Percentiles rank a stretch among this genome's conserved stretches.
These are phyloP conservation scores for Mycena albidolilacea DNA, from an alignment of 768 basidiomycete species.

Conservation along the genomic window DNA sequence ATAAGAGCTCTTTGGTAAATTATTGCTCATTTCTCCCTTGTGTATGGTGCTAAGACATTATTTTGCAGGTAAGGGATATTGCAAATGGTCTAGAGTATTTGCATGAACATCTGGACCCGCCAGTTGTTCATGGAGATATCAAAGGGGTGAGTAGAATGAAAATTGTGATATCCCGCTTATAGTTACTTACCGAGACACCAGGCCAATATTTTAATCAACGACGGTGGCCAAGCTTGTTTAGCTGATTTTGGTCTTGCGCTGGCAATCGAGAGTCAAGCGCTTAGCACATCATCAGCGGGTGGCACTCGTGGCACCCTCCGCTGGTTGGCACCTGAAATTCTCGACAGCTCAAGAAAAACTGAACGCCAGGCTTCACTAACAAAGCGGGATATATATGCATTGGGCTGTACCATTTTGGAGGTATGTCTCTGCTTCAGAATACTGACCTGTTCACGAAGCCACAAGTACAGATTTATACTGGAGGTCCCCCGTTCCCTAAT, in stretches of 20 bases:
- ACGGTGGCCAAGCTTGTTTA: neutral
- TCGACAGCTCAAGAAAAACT: conserved; percentile 21
- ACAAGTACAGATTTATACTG: neutral
- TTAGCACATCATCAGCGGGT: conserved; percentile 19
- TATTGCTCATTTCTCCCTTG: conserved; percentile 2
- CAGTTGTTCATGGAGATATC: conserved; percentile 23
- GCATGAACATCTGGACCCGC: conserved; percentile 22
- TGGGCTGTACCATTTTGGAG: conserved; percentile 12
- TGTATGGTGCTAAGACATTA: conserved; percentile 10
- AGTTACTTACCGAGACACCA: conserved; percentile 6
- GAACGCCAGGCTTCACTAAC: conserved; percentile 22
- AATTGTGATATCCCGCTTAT: conserved; percentile 4
- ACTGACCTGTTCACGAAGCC: neutral
- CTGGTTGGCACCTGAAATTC: conserved; percentile 25
- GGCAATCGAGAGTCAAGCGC: conserved; percentile 20
- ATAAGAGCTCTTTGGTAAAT: conserved; percentile 25
- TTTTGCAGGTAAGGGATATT: conserved; percentile 23
- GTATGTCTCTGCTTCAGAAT: neutral
- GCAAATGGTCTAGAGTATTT: conserved; percentile 20
- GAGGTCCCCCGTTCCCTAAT: neutral
- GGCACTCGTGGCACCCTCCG: conserved; percentile 19
- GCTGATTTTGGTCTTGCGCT: conserved; percentile 26
- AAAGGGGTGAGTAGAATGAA: conserved; percentile 11
- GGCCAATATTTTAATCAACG: conserved; percentile 4
- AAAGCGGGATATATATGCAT: conserved; percentile 23